A percentile compares a stretch with the other conserved stretches of the same genome.
These are phyloP conservation scores for Pichia gijzeniarum DNA, from an alignment of 805 yeast species.

Conservation along the genomic window DNA sequence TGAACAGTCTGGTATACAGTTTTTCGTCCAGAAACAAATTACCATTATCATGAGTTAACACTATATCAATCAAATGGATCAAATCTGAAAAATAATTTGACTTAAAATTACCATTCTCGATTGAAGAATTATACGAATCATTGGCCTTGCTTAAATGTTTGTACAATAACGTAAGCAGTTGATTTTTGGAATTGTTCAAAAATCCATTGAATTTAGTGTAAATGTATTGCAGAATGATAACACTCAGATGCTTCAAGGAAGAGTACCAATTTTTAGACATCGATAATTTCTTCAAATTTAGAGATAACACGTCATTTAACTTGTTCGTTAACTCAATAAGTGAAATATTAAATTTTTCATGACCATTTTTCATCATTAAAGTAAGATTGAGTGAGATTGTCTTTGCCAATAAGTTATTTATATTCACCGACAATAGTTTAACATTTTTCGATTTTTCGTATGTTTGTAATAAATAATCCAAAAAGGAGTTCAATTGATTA, in stretches of 20 bases:
- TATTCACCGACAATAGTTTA: conserved; percentile 20
- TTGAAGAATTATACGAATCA: conserved; percentile 29
- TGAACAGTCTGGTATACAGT: conserved; percentile 26
- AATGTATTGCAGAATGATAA: conserved; percentile 25
- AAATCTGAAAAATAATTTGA: conserved; percentile 31
- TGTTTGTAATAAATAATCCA: conserved; percentile 18
- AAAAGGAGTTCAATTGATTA: conserved; percentile 21
- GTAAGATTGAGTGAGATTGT: conserved; percentile 19
- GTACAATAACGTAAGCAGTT: conserved; percentile 25
- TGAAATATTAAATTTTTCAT: conserved; percentile 28
- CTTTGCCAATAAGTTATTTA: conserved; percentile 23
- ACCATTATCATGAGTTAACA: conserved; percentile 25
- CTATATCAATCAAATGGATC: conserved; percentile 25
- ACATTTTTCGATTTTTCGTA: conserved; percentile 20
- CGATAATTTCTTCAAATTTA: conserved; percentile 24
- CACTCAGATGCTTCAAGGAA: conserved; percentile 26
- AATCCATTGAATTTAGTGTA: conserved; percentile 31
- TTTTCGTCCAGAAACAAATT: conserved; percentile 27
- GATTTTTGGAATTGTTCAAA: conserved; percentile 26
- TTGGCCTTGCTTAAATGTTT: conserved; percentile 29
- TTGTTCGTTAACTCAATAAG: conserved; percentile 27
- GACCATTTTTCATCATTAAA: conserved; percentile 25
- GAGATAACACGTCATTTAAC: conserved; percentile 18
- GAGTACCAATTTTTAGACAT: conserved; percentile 30
- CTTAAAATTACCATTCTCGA: conserved; percentile 26